phyloP scores from a whole-genome alignment of 345 rosid species.

The Psidium guajava region DNA sequence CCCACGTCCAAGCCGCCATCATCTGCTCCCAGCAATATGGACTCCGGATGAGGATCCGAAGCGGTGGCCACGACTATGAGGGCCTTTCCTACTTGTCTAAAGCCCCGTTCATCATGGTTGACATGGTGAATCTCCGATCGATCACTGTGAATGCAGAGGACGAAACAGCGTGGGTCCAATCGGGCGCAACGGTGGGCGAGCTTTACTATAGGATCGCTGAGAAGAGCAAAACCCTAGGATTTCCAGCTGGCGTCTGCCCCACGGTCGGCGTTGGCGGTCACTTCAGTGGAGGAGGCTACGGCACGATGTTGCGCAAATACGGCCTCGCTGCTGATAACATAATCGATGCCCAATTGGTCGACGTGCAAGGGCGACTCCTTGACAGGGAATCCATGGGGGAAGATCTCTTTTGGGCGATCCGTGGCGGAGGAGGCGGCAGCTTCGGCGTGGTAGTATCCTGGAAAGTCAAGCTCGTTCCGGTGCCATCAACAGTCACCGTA shows the following conservation, averaged over 20 bases:
- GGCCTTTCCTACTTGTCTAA: neutral
- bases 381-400: neutral
- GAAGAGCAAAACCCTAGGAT: neutral
- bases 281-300: neutral
- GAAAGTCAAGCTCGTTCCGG: neutral
- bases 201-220: neutral
- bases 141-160: neutral
- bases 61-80: neutral
- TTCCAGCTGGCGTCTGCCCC: neutral
- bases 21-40: neutral
- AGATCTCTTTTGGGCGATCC: neutral
- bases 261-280: neutral
- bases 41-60: neutral
- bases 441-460: neutral
- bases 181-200: neutral
- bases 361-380: neutral
- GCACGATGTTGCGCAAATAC: neutral
- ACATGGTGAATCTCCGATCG: neutral
- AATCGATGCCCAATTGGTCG: neutral
- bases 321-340: neutral
- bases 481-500: neutral
- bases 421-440: neutral
- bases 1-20: conserved; percentile 2
- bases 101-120: neutral
- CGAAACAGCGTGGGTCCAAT: neutral